A percentile compares a stretch with the other conserved stretches of the same genome.
phyloP scores from a whole-genome alignment of 2,329 filamentous ascomycete species.

The Dothideomycetes sp. region DNA sequence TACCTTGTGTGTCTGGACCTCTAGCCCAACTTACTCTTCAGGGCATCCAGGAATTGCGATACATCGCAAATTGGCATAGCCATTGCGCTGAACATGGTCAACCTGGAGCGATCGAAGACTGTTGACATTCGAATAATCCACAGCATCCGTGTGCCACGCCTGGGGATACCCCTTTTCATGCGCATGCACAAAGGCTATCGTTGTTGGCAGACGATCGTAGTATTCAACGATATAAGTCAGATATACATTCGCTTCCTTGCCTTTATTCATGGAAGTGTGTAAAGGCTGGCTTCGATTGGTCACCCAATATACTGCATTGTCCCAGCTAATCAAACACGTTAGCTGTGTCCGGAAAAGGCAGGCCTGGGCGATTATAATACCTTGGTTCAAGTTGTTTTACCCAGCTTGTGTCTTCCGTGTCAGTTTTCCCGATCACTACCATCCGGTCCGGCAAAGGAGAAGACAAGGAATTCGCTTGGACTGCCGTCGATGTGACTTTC shows the following conservation, averaged over 20 bases:
- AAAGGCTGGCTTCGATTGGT: constrained; percentile 22
- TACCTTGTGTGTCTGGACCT: no score
- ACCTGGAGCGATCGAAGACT: constrained; percentile 19
- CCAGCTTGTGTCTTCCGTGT: no score
- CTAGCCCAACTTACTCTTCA: no score
- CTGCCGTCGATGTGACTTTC: no score
- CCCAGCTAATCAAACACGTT: no score
- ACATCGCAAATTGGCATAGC: constrained; percentile 24
- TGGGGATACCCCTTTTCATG: constrained; percentile 20
- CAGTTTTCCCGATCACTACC: no score
- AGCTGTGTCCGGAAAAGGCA: no score
- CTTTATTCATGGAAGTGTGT: constrained; percentile 29
- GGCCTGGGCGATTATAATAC: no score
- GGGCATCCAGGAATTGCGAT: constrained; percentile 19
- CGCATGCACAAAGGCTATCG: constrained; percentile 24
- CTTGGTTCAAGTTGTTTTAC: no score
- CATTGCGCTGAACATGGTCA: constrained; percentile 18
- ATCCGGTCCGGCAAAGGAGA: no score
- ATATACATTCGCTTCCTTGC: constrained; percentile 39
- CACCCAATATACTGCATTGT: constrained; percentile 36
- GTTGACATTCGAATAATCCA: constrained; percentile 20
- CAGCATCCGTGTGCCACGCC: constrained; percentile 24
- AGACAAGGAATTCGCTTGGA: no score
- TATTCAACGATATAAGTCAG: constrained; percentile 39
- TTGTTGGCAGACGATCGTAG: constrained; percentile 28